A percentile compares a stretch with the other conserved stretches of the same genome.
Conservation (phyloP, 148 eudicot genomes). For the Chenopodium quinoa region DNA sequence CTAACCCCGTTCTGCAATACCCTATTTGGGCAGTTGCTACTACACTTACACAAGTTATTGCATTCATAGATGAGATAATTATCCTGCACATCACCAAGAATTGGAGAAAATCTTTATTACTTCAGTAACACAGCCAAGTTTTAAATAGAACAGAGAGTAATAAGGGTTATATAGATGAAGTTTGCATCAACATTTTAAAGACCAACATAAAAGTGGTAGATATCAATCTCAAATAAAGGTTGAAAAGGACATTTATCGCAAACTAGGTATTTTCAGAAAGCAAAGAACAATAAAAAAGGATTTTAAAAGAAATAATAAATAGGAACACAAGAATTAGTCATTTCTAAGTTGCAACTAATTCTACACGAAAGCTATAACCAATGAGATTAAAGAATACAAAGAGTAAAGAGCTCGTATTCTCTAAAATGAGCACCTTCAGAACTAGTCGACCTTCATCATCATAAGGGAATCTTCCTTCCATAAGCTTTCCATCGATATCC, state of each 20-base stretch:
- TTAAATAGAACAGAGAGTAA: not conserved
- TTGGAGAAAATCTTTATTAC: not conserved
- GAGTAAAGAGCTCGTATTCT: not conserved
- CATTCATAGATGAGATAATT: slow-evolving; percentile 85
- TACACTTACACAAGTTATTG: slow-evolving; percentile 73
- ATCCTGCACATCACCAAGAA: slow-evolving; percentile 45
- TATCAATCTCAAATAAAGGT: not conserved
- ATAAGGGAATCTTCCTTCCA: slow-evolving; percentile 86
- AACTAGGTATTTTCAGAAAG: not conserved
- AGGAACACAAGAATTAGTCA: not conserved
- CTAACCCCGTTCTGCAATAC: slow-evolving; percentile 82
- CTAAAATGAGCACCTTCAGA: slow-evolving; percentile 53
- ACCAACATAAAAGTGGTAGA: not conserved
- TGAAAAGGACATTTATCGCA: not conserved
- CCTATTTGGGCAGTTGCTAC: slow-evolving; percentile 73
- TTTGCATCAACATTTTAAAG: not conserved
- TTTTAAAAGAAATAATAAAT: not conserved
- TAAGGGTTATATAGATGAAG: not conserved
- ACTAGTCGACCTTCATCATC: slow-evolving; percentile 74
- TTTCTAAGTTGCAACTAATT: not conserved
- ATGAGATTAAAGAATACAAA: not conserved
- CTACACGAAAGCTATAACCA: not conserved
- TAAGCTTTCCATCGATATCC: slow-evolving; percentile 68
- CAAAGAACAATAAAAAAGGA: not conserved
- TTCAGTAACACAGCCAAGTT: not conserved